A percentile compares a stretch with the other conserved stretches of the same genome.
Conservation (phyloP, 352 stramenopile species). For the Phytophthora palmivora region DNA sequence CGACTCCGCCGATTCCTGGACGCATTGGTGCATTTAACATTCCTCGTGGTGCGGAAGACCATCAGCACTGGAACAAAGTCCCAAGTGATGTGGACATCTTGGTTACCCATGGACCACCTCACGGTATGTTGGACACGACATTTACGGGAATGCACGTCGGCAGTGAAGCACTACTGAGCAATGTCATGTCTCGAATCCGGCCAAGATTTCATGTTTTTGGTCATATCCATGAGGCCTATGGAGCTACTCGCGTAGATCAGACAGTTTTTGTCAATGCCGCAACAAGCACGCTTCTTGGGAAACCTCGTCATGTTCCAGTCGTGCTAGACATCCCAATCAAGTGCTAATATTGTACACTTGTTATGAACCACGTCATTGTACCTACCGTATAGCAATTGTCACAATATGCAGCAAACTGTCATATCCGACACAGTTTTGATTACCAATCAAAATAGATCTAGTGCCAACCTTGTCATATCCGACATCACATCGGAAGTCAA, state of each 20-base stretch:
- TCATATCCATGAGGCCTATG: slow-evolving; percentile 91
- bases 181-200: slow-evolving; percentile 69
- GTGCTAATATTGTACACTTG: slow-evolving; percentile 16
- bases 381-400: too few relatives aligned
- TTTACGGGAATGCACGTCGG: slow-evolving; percentile 60
- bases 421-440: too few relatives aligned
- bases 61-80: slow-evolving; percentile 64
- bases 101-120: slow-evolving; percentile 85
- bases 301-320: slow-evolving; percentile 59
- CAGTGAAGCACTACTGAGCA: slow-evolving; percentile 71
- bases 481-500: too few relatives aligned
- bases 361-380: too few relatives aligned
- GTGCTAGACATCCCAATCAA: slow-evolving; percentile 76
- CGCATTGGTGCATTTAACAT: slow-evolving; percentile 69
- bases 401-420: too few relatives aligned
- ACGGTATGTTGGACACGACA: slow-evolving; percentile 77
- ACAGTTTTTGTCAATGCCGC: slow-evolving; percentile 90
- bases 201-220: slow-evolving; percentile 88
- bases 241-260: slow-evolving; percentile 58
- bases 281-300: slow-evolving; percentile 63
- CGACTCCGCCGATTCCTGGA: slow-evolving; percentile 64
- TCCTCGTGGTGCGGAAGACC: slow-evolving; percentile 47
- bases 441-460: too few relatives aligned
- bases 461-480: too few relatives aligned
- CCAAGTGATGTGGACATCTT: slow-evolving; percentile 80